Conservation (phyloP, 306 rosid species). For the Abrus pulchellus region DNA sequence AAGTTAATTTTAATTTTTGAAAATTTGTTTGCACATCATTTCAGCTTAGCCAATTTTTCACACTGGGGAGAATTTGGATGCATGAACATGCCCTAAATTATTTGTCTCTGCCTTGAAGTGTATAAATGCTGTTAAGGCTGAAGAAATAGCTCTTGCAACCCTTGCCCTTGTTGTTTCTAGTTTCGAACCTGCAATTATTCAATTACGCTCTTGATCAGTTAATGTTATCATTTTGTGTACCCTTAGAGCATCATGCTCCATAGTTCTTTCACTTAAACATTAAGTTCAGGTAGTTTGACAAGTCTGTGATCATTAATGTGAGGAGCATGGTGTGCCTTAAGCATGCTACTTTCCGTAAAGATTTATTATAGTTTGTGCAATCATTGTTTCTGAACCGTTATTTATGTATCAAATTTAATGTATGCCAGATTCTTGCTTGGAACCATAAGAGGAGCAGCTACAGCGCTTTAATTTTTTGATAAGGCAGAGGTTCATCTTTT, state of each 20-base stretch:
- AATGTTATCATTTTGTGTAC: constrained; percentile 33
- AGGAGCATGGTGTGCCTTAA: constrained; percentile 45
- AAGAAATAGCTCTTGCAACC: constrained; percentile 22
- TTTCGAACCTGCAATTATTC: constrained; percentile 21
- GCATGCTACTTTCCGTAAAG: constrained; percentile 26
- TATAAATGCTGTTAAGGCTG: neutral
- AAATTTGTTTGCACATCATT: constrained; percentile 1
- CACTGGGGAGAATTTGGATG: constrained; percentile 31
- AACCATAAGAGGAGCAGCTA: constrained; percentile 44
- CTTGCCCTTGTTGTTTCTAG: constrained; percentile 24
- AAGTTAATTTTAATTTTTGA: neutral
- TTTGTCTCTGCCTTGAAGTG: constrained; percentile 15
- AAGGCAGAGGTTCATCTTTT: constrained; percentile 53
- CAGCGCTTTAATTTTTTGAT: constrained; percentile 42
- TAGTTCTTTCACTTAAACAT: constrained; percentile 17
- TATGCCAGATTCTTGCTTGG: constrained; percentile 47
- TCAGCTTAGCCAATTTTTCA: constrained; percentile 13
- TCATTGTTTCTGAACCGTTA: constrained; percentile 44
- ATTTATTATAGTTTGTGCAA: constrained; percentile 41
- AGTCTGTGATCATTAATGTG: constrained; percentile 28
- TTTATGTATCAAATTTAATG: constrained; percentile 36
- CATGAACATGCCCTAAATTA: neutral
- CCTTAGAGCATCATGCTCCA: constrained; percentile 16
- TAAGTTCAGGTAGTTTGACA: constrained; percentile 19
- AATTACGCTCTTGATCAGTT: constrained; percentile 15